These are phyloP conservation scores for Colletotrichum endophyticum DNA, from an alignment of 2,329 filamentous ascomycete species.

Conservation along the genomic window DNA sequence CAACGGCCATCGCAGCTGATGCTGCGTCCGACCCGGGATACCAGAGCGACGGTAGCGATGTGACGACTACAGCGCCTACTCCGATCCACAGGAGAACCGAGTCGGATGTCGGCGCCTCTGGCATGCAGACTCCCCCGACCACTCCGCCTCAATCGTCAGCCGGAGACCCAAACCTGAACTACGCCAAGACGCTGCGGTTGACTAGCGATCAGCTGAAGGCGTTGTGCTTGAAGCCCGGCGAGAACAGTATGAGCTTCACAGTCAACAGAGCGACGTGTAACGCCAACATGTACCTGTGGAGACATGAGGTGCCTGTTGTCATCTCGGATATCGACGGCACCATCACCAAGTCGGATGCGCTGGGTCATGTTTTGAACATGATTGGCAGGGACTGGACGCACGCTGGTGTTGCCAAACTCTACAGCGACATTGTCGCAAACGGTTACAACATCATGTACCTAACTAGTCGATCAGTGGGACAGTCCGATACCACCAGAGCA, in stretches of 20 bases:
- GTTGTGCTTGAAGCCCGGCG: constrained; percentile 80
- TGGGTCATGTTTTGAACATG: constrained; percentile 94
- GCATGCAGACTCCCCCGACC: constrained; percentile 68
- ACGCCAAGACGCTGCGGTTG: constrained; percentile 93
- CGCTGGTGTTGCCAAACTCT: constrained; percentile 93
- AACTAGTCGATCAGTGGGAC: constrained; percentile 90
- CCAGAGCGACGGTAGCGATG: constrained; percentile 83
- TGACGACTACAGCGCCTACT: constrained; percentile 50
- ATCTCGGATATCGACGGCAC: constrained; percentile 99
- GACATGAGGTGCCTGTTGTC: constrained; percentile 87
- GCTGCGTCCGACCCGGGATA: constrained; percentile 93
- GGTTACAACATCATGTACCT: constrained; percentile 99
- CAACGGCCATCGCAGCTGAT: constrained; percentile 68
- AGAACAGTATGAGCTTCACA: constrained; percentile 93
- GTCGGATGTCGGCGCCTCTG: constrained; percentile 63
- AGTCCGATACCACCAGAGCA: constrained; percentile 86
- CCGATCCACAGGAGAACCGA: constrained; percentile 67
- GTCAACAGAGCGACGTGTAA: constrained; percentile 93
- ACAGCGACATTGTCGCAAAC: constrained; percentile 92
- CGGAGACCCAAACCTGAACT: constrained; percentile 81
- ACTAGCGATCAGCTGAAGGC: constrained; percentile 95
- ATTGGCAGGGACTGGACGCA: constrained; percentile 99
- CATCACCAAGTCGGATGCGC: constrained; percentile 95
- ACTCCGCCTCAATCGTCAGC: constrained; percentile 71
- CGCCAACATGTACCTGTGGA: constrained; percentile 94